Base-by-base conservation (phyloP, 208 protist species). In the Wallacemonas collosoma region DNA sequence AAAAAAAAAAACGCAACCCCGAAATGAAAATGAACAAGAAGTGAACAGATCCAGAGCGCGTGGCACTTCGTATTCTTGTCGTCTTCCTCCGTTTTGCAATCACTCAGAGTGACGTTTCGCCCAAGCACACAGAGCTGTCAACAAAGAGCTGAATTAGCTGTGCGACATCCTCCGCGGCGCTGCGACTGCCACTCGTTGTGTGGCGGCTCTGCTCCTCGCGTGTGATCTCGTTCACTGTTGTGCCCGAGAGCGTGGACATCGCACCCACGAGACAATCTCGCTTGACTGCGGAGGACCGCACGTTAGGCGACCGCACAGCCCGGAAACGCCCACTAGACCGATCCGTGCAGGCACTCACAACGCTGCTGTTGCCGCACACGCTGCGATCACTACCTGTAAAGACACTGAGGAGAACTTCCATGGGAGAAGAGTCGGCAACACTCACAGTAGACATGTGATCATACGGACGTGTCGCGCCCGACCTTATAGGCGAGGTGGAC, bases 341-440 rank as follows among this genome's bases (percentile, higher is more conserved):
- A n/a, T 56, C 38, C 36, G 56, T 62, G 36, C 38, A 9, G 6
- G 56, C 43, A 15, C 56, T 62, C 56, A 62, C 36, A 9, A 7
- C 43, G 26, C 36, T 6, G 56, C 56, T 62, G 56, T 8, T 63
- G 57, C 39, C 44, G 38, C 7, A 5, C 6, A 4, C 5, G 57
- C 57, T 63, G 36, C 60, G 17, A 7, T 67, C 39, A 17, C 41
- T 47, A 3, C 62, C 44, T 6, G 75, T 75, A 51, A 85, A 85
- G 38, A 80, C 67, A n/a, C 45, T 71, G 14, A 85, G 45, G 5
- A 85, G 43, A 62, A 64, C 80, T 51, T 69, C 70, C 75, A 85
- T 85, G 9, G 80, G 58, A 58, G 64, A 3, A 5, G 60, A 65
- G 40, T 65, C 60, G 7, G 60, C 60, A 3, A 50, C n/a, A 17